Conservation (phyloP, 176 grass and related monocot species). For the Rhipidocladum racemiflorum region DNA sequence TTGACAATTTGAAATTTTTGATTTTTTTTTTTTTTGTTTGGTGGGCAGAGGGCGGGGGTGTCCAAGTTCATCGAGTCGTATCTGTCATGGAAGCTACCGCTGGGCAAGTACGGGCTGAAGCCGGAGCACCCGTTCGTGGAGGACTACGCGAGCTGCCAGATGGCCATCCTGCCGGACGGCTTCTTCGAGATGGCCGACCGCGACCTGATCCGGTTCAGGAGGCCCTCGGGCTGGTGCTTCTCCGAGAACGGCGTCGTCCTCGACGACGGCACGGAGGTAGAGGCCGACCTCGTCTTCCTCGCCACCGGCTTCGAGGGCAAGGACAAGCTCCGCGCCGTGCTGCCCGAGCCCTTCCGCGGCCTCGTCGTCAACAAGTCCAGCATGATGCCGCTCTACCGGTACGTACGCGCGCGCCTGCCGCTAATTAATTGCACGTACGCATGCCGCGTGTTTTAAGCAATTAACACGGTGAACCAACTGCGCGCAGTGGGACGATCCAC, state of each 20-base stretch:
- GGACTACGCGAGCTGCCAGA: constrained; percentile 96
- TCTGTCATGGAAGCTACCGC: constrained; percentile 80
- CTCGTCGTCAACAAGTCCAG: constrained; percentile 54
- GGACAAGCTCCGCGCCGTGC: constrained; percentile 69
- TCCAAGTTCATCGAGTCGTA: constrained; percentile 97
- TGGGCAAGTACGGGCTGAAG: constrained; percentile 74
- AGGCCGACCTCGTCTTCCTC: constrained; percentile 92
- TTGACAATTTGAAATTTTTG: neutral
- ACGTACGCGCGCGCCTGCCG: neutral
- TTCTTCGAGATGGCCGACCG: constrained; percentile 90
- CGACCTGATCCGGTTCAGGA: constrained; percentile 56
- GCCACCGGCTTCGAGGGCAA: constrained; percentile 97
- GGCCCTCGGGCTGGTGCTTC: constrained; percentile 68
- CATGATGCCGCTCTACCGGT: constrained; percentile 94
- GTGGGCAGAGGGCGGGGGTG: constrained; percentile 55
- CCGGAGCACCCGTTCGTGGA: constrained; percentile 94
- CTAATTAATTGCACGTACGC: neutral
- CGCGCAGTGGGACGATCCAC: constrained; percentile 76
- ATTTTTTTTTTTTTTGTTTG: neutral
- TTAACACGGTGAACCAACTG: neutral
- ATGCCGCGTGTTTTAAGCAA: neutral
- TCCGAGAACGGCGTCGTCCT: constrained; percentile 68
- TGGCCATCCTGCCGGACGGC: constrained; percentile 89
- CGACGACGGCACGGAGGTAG: constrained; percentile 59
- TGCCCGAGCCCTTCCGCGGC: constrained; percentile 60